Percentiles rank a stretch among this genome's conserved stretches.
Conservation (phyloP, 75 land plant genomes). For the Sequoiadendron giganteum region DNA sequence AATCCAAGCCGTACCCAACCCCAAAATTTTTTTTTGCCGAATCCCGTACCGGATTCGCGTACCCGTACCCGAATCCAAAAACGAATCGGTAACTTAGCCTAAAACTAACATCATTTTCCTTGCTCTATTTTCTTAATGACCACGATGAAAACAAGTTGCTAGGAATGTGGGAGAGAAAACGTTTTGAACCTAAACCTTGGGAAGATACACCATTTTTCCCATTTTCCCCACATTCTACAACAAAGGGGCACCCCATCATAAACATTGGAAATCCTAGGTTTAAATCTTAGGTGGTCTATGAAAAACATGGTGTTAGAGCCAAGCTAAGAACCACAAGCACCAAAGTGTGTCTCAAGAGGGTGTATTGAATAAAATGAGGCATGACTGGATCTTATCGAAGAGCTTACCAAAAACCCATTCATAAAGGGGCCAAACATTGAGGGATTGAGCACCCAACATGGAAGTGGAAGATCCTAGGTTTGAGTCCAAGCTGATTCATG, state of each 20-base stretch:
- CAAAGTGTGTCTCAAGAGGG: not conserved
- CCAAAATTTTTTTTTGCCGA: too few species aligned
- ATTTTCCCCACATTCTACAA: not conserved
- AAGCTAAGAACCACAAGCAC: not conserved
- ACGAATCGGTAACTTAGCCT: too few species aligned
- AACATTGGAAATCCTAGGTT: not conserved
- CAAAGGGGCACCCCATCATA: not conserved
- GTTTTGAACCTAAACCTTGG: not conserved
- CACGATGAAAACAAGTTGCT: too few species aligned
- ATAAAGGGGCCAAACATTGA: too few species aligned
- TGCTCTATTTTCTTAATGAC: too few species aligned
- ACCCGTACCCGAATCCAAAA: too few species aligned
- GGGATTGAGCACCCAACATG: not conserved
- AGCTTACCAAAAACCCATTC: not conserved
- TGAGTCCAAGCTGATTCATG: not conserved
- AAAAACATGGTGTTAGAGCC: not conserved
- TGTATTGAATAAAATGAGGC: not conserved
- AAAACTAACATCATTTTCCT: too few species aligned
- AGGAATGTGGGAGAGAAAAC: too few species aligned
- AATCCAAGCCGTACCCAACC: too few species aligned
- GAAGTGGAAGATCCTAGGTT: not conserved
- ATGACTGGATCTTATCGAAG: too few species aligned
- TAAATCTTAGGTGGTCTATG: not conserved
- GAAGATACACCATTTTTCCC: not conserved
- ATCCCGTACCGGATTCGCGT: too few species aligned